Evolutionary conservation across 2,329 filamentous ascomycete species (phyloP).

Genomic region (Xylariales sp.): DNA sequence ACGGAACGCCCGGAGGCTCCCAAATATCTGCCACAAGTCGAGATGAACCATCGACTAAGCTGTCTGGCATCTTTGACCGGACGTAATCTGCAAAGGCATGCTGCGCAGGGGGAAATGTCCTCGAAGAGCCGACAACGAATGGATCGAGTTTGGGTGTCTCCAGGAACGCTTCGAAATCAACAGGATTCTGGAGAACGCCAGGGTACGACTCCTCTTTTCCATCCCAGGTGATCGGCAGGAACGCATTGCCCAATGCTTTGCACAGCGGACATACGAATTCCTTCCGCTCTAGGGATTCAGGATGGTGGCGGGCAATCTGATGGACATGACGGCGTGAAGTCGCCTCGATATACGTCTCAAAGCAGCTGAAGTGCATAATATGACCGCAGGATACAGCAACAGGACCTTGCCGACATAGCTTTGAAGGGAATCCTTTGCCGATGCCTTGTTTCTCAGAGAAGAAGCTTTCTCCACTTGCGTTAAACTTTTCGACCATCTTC

Average conservation of each 20-base stretch:
- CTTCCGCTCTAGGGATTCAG: slow-evolving; percentile 71
- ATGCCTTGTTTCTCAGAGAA: slow-evolving; percentile 74
- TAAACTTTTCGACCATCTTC: slow-evolving; percentile 70
- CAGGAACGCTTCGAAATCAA: slow-evolving; percentile 66
- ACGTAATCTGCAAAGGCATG: slow-evolving; percentile 34
- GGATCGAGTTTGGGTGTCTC: slow-evolving; percentile 44
- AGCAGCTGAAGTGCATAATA: slow-evolving; percentile 97
- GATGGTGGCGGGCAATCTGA: slow-evolving; percentile 92
- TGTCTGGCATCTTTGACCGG: slow-evolving; percentile 29
- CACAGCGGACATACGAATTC: slow-evolving; percentile 97
- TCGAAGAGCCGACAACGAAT: background rate
- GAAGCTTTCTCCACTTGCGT: slow-evolving; percentile 66
- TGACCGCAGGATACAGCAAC: slow-evolving; percentile 92
- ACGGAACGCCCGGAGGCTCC: slow-evolving; percentile 29
- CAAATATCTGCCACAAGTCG: slow-evolving; percentile 35
- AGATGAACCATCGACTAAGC: slow-evolving; percentile 33
- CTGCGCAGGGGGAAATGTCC: slow-evolving; percentile 18
- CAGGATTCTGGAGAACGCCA: slow-evolving; percentile 59
- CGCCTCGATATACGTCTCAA: slow-evolving; percentile 84
- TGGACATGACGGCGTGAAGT: slow-evolving; percentile 80
- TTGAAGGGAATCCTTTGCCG: slow-evolving; percentile 80
- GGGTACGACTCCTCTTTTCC: slow-evolving; percentile 82
- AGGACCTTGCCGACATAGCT: slow-evolving; percentile 64
- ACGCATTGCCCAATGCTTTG: slow-evolving; percentile 93
- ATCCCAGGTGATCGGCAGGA: slow-evolving; percentile 94